Evolutionary conservation across 352 stramenopile species (phyloP).

Genomic region (Thalassiosira exigua): DNA sequence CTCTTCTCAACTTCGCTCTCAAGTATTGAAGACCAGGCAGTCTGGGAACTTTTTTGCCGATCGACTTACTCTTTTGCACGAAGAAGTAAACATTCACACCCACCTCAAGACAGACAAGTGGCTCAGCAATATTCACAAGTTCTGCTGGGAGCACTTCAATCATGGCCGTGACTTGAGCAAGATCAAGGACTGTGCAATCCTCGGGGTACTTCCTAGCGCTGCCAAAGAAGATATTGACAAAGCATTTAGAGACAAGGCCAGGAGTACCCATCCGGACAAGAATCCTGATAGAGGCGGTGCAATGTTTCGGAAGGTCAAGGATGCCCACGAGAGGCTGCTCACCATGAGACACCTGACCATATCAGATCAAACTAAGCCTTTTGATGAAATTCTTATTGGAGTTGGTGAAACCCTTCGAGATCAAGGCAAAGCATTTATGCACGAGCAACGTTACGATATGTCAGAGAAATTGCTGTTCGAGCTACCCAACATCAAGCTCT

Average conservation of each 20-base stretch:
- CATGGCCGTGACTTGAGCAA: conserved; percentile 55
- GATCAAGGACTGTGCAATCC: conserved; percentile 56
- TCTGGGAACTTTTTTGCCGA: conserved; percentile 66
- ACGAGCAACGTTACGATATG: conserved; percentile 51
- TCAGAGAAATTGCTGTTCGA: conserved; percentile 53
- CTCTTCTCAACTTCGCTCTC: conserved; percentile 43
- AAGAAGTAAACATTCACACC: conserved; percentile 44
- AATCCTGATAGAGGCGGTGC: conserved; percentile 10
- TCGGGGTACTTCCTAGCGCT: conserved; percentile 61
- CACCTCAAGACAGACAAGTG: conserved; percentile 38
- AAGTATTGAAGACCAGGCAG: conserved; percentile 40
- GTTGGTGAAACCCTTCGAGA: conserved; percentile 45
- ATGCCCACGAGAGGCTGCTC: conserved; percentile 45
- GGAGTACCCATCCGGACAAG: conserved; percentile 62
- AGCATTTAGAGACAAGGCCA: conserved; percentile 56
- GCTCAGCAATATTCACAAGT: conserved; percentile 48
- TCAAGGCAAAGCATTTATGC: conserved; percentile 44
- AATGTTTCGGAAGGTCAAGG: conserved; percentile 47
- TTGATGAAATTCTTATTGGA: conserved; percentile 46
- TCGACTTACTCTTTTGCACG: conserved; percentile 60
- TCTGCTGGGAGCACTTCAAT: conserved; percentile 59
- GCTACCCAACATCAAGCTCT: conserved; percentile 37
- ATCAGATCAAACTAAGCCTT: conserved; percentile 27
- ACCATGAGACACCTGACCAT: conserved; percentile 18
- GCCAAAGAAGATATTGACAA: conserved; percentile 51